Base-by-base conservation (phyloP, 1,284 basidiomycete species). In the Moniliophthora roreri region DNA sequence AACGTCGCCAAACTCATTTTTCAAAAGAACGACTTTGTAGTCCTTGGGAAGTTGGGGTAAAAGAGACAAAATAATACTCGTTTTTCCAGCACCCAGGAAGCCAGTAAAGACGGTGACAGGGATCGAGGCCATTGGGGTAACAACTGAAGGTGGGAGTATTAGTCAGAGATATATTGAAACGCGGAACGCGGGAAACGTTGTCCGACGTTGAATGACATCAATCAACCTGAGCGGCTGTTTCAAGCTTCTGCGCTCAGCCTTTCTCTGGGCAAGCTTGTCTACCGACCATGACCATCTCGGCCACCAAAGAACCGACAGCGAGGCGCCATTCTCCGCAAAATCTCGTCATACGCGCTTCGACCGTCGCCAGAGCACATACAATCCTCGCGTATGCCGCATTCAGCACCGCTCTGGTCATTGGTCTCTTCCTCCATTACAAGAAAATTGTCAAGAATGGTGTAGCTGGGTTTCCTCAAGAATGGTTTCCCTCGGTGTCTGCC, bases 401-500 rank as follows among this genome's bases (percentile, higher is more conserved):
- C 67, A 52, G 72, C 8, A 68, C 74, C 6, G 91, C 94, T 1
- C 78, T 98, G 32, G 54, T 77, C 11, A 62, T 93, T 16, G 93
- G 87, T 0, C 83, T 81, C 58, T 66, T 77, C 2, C 77, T 92
- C 10, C 90, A 96, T 65, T 97, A 90, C 74, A 81, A 85, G 63
- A 89, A 89, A 66, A 87, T 98, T 34, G 93, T 95, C 50, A 93
- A 92, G 75, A 97, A 97, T 66, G 82, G 81, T 13, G 82, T 96
- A 34, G 87, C 89, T 48, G 87, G 84, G 18, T 96, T 89, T 66
- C 94, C 94, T 0, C 72, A 94, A 37, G 94, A 96, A 67, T 96
- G 90, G 90, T 94, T 92, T 64, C 94, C 93, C 5, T 93, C 91
- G 3, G 94, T 97, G 3, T 95, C 93, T 24, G 92, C 94, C 8